Conservation (phyloP, 2,329 filamentous ascomycete genomes). For the Colletotrichum trifolii region DNA sequence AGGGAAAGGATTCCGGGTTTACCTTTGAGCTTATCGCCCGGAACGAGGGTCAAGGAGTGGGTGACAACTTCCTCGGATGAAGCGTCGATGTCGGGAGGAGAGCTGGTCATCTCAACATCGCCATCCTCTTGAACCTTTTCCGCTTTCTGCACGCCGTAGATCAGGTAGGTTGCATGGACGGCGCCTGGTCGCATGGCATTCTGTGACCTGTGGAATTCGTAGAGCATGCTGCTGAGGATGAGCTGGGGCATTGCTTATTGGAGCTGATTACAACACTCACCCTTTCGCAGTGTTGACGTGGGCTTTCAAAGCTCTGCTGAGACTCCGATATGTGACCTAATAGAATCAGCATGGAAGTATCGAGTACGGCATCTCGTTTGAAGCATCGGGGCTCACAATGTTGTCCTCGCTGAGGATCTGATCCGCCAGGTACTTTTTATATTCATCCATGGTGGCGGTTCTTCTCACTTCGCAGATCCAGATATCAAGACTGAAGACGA, state of each 20-base stretch:
- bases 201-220: conserved; percentile 83
- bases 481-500: background rate
- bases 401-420: conserved; percentile 81
- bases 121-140: conserved; percentile 58
- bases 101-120: conserved; percentile 78
- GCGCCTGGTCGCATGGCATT: conserved; percentile 78
- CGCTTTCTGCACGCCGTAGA: conserved; percentile 74
- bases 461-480: too few relatives aligned
- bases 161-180: conserved; percentile 91
- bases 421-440: conserved; percentile 78
- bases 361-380: conserved; percentile 23
- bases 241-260: background rate
- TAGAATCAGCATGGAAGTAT: conserved; percentile 14
- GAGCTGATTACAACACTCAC: conserved; percentile 59
- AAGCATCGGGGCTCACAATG: conserved; percentile 62
- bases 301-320: conserved; percentile 85
- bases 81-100: conserved; percentile 66
- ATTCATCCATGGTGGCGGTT: conserved; percentile 63
- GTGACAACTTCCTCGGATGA: conserved; percentile 63
- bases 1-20: conserved; percentile 18
- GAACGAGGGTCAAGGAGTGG: conserved; percentile 72
- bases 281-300: conserved; percentile 91
- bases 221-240: conserved; percentile 81
- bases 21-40: conserved; percentile 80
- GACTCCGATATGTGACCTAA: conserved; percentile 85